Evolutionary conservation across 176 grass and related monocot species (phyloP).

Genomic region (Chloris gayana): DNA sequence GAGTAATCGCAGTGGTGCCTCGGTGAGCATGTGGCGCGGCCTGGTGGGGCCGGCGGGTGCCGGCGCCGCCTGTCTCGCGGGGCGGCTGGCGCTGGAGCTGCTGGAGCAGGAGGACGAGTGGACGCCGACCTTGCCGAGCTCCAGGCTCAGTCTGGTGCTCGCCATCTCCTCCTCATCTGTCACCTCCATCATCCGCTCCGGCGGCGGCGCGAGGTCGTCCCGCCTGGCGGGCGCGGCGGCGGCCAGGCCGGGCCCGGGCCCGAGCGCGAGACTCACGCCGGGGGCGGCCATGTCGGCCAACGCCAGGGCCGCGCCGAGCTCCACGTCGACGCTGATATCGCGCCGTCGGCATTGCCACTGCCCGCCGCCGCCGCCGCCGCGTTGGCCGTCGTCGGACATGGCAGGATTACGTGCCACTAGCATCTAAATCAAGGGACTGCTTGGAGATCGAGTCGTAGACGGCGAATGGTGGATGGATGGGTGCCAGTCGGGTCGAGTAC

Average conservation of each 20-base stretch:
- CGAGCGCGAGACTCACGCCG: neutral
- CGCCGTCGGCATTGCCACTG: slow-evolving; percentile 43
- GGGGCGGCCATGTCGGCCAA: slow-evolving; percentile 51
- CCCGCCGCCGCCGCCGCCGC: neutral
- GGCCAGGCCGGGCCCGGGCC: neutral
- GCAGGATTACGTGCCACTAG: neutral
- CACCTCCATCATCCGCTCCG: neutral
- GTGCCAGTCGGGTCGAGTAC: slow-evolving; percentile 2
- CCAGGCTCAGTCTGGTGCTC: slow-evolving; percentile 39
- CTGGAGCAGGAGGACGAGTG: slow-evolving; percentile 32
- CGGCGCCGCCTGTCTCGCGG: too few relatives aligned
- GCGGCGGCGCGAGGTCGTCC: neutral
- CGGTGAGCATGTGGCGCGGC: slow-evolving; percentile 59
- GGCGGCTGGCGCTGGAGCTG: slow-evolving; percentile 33
- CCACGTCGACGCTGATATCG: slow-evolving; percentile 51
- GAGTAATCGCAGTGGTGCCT: slow-evolving; percentile 32
- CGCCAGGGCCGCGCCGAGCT: slow-evolving; percentile 70
- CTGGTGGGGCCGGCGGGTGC: too few relatives aligned
- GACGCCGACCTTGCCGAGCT: slow-evolving; percentile 43
- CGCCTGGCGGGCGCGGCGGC: neutral
- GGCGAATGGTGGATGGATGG: neutral
- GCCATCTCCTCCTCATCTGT: slow-evolving; percentile 18
- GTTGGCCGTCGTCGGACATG: slow-evolving; percentile 43
- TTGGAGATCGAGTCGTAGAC: neutral
- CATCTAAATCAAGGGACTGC: neutral